These are phyloP conservation scores for Pseudocercospora crystallina DNA, from an alignment of 2,329 filamentous ascomycete genomes.

Conservation along the genomic window DNA sequence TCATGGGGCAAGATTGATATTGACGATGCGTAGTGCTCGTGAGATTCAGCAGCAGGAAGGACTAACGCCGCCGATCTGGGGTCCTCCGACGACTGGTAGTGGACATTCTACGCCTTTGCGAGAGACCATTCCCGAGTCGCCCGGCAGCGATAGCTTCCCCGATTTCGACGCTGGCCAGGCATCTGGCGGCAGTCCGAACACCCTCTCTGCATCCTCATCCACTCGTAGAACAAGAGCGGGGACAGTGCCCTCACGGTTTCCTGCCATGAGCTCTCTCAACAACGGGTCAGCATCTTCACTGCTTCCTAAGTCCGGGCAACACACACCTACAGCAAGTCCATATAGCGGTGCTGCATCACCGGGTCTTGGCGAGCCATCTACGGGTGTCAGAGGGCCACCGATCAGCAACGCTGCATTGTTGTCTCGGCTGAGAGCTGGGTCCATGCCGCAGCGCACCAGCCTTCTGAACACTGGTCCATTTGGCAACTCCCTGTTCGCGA, in stretches of 20 bases:
- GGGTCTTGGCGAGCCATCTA: conserved; percentile 29
- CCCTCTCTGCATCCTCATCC: conserved; percentile 26
- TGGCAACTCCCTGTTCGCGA: conserved; percentile 83
- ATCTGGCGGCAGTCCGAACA: conserved; percentile 25
- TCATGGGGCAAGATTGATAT: conserved; percentile 1
- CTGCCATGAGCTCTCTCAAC: conserved; percentile 63
- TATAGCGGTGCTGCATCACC: conserved; percentile 65
- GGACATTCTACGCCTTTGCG: conserved; percentile 94
- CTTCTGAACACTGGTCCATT: conserved; percentile 69
- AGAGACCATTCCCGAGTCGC: conserved; percentile 96
- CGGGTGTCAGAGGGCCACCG: conserved; percentile 50
- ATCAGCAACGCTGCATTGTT: conserved; percentile 69
- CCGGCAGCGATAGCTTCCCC: conserved; percentile 86
- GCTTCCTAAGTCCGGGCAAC: conserved; percentile 76
- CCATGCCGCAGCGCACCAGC: conserved; percentile 84
- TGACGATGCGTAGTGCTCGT: conserved; percentile 63
- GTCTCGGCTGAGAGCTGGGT: conserved; percentile 84
- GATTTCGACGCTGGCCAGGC: conserved; percentile 64
- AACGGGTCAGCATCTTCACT: conserved; percentile 59
- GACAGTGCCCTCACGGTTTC: conserved; percentile 93
- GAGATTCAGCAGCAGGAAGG: conserved; percentile 98
- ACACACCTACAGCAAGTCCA: conserved; percentile 82
- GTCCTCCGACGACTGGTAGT: conserved; percentile 90
- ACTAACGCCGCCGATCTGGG: conserved; percentile 73
- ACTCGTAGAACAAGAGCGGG: conserved; percentile 79